phyloP scores from a whole-genome alignment of 441 rosid genomes.

The Pelargonium fulgidum region DNA sequence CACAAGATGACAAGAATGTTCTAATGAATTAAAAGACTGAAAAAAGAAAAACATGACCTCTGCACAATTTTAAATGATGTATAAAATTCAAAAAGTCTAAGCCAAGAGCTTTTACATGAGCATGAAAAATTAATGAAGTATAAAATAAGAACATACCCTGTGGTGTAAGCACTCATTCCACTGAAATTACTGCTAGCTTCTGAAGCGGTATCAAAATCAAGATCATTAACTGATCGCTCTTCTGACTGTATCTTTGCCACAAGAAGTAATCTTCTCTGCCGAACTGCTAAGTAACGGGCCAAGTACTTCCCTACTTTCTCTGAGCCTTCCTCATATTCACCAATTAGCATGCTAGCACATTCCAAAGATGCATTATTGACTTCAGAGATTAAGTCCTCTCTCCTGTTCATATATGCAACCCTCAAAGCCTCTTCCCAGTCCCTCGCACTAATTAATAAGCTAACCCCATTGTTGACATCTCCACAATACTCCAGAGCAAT shows the following conservation, averaged over 20 bases:
- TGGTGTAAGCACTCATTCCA: slow-evolving; percentile 92
- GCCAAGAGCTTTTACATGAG: slow-evolving; percentile 4
- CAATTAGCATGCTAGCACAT: slow-evolving; percentile 49
- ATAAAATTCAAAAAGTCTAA: background rate
- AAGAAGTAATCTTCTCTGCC: slow-evolving; percentile 84
- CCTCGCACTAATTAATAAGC: slow-evolving; percentile 65
- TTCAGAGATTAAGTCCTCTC: slow-evolving; percentile 50
- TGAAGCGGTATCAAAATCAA: slow-evolving; percentile 83
- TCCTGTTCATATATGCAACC: slow-evolving; percentile 58
- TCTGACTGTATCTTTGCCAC: slow-evolving; percentile 80
- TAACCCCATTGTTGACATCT: slow-evolving; percentile 59
- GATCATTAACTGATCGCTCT: slow-evolving; percentile 54
- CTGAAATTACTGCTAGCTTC: slow-evolving; percentile 84
- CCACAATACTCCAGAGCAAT: slow-evolving; percentile 76
- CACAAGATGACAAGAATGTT: background rate
- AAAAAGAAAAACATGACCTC: background rate
- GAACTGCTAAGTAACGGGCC: slow-evolving; percentile 90
- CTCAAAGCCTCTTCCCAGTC: slow-evolving; percentile 96
- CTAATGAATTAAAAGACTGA: background rate
- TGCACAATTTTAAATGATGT: background rate
- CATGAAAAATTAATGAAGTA: background rate
- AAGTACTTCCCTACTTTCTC: slow-evolving; percentile 88
- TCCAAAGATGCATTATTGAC: slow-evolving; percentile 67
- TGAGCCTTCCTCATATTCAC: slow-evolving; percentile 67
- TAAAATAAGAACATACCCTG: slow-evolving; percentile 44